A percentile compares a stretch with the other conserved stretches of the same genome.
Conservation (phyloP, 306 rosid species). For the Lotus japonicus region DNA sequence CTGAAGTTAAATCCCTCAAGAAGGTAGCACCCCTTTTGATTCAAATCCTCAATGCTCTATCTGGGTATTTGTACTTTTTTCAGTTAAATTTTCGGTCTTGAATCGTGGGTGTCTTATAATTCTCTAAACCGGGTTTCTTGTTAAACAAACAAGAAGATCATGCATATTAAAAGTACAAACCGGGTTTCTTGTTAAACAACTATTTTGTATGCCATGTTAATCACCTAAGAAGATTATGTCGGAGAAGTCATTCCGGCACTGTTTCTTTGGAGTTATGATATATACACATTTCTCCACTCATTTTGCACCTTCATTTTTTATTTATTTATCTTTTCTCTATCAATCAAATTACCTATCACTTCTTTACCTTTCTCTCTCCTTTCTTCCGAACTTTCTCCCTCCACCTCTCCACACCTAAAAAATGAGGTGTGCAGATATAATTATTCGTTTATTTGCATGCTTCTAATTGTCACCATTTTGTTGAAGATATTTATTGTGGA, state of each 20-base stretch:
- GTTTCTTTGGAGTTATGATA: too few species aligned
- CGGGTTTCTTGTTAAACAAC: neutral
- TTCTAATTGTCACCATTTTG: conserved; percentile 5
- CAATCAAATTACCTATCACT: too few species aligned
- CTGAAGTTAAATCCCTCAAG: conserved; percentile 86
- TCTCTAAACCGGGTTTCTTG: conserved; percentile 9
- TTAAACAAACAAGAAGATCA: neutral
- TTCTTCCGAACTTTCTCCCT: too few species aligned
- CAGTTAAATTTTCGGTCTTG: neutral
- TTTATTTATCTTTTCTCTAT: too few species aligned
- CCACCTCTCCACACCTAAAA: too few species aligned
- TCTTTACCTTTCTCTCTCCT: too few species aligned
- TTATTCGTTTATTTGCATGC: too few species aligned
- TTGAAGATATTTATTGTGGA: neutral
- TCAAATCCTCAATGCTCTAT: conserved; percentile 13
- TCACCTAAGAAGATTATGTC: conserved; percentile 8
- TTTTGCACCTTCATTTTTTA: too few species aligned
- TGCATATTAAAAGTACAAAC: neutral
- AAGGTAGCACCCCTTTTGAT: conserved; percentile 42
- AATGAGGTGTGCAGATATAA: too few species aligned
- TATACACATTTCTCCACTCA: too few species aligned
- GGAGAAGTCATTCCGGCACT: neutral
- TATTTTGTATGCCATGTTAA: neutral
- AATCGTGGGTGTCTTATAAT: neutral
- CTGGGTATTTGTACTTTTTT: conserved; percentile 12